These are phyloP conservation scores for Flaveria robusta DNA, from an alignment of 129 eudicot species.

Conservation along the genomic window DNA sequence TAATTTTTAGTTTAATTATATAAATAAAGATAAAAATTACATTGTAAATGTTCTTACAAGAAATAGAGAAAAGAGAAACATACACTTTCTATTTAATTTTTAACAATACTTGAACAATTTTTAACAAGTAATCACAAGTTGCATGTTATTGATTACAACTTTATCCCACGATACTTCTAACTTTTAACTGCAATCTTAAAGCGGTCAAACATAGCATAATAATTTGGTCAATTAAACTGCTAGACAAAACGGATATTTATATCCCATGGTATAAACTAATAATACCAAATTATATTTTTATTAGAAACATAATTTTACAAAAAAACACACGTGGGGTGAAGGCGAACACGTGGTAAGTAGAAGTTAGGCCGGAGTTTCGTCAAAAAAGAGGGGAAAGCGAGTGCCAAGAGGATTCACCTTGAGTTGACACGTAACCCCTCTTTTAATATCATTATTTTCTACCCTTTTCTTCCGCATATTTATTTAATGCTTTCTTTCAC, in stretches of 20 bases:
- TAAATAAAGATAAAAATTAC: too few relatives aligned
- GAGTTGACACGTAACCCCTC: slow-evolving; percentile 30
- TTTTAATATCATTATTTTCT: neutral
- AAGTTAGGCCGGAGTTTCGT: slow-evolving; percentile 39
- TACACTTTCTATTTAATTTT: too few relatives aligned
- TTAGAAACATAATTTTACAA: neutral
- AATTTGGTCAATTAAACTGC: neutral
- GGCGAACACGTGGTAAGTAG: slow-evolving; percentile 42
- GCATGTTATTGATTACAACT: too few relatives aligned
- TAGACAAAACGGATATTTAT: neutral
- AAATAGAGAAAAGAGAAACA: too few relatives aligned
- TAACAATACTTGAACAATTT: too few relatives aligned
- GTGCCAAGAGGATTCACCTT: slow-evolving; percentile 11
- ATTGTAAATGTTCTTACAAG: too few relatives aligned
- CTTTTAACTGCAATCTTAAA: neutral
- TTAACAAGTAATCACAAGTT: too few relatives aligned
- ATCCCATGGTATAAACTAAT: slow-evolving; percentile 7
- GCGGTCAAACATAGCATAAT: neutral
- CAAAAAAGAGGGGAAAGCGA: slow-evolving; percentile 22
- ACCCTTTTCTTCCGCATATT: slow-evolving; percentile 14
- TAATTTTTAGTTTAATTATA: too few relatives aligned
- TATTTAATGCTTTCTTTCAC: slow-evolving; percentile 38
- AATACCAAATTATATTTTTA: neutral
- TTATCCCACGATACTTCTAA: neutral
- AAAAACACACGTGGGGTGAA: neutral